These are phyloP conservation scores for Heliocybe sulcata DNA, from an alignment of 1,284 basidiomycete genomes.

Conservation along the genomic window DNA sequence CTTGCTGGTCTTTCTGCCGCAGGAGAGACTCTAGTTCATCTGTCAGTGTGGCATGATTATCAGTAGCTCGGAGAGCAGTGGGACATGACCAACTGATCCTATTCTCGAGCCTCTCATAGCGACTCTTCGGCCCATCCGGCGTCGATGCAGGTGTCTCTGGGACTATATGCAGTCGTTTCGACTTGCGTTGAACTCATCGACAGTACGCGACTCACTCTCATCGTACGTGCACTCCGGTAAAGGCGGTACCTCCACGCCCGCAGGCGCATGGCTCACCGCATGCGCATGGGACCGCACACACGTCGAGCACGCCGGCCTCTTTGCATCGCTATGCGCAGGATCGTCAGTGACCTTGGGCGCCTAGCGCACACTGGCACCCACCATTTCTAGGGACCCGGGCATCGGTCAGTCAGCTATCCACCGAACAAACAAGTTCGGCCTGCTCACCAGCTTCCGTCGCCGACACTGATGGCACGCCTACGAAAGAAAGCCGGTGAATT, in stretches of 20 bases:
- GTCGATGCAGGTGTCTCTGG: constrained; percentile 25
- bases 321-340: constrained; percentile 40
- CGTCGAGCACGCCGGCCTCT: constrained; percentile 22
- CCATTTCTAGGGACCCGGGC: constrained; percentile 47
- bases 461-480: constrained; percentile 50
- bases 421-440: constrained; percentile 3
- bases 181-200: not conserved
- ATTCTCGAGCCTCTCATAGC: constrained; percentile 54
- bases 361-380: constrained; percentile 18
- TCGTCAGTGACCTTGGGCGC: not conserved
- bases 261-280: constrained; percentile 17
- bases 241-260: constrained; percentile 14
- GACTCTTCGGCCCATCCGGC: constrained; percentile 46
- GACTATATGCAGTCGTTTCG: constrained; percentile 19
- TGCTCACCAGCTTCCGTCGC: constrained; percentile 60
- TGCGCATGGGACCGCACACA: constrained; percentile 25
- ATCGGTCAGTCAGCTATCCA: not conserved
- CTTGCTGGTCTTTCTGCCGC: constrained; percentile 25
- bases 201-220: constrained; percentile 12
- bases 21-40: constrained; percentile 57
- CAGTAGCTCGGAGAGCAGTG: not conserved
- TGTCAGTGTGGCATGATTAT: constrained; percentile 18
- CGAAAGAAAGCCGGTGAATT: not conserved
- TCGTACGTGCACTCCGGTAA: constrained; percentile 22
- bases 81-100: constrained; percentile 47